Evolutionary conservation across 1,284 basidiomycete species (phyloP).

Genomic region (Athelia psychrophila): DNA sequence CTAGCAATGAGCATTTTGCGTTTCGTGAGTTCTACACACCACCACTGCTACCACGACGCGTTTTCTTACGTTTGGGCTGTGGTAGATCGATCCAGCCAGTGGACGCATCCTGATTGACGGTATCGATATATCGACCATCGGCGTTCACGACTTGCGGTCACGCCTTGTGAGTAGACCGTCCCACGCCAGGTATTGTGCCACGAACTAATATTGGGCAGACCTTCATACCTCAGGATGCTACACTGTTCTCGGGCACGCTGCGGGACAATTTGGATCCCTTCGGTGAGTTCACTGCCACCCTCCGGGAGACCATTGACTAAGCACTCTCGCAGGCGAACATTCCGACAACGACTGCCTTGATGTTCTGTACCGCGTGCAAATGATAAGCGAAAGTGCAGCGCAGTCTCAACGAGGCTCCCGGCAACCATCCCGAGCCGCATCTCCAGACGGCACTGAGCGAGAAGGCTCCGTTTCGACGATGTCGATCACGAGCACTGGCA

Average conservation of each 20-base stretch:
- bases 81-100: conserved; percentile 69
- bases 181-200: neutral
- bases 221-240: conserved; percentile 79
- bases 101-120: conserved; percentile 87
- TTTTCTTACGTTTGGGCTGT: neutral
- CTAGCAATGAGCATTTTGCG: conserved; percentile 85
- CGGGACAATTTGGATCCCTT: conserved; percentile 80
- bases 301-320: neutral
- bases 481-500: conserved; percentile 33
- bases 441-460: conserved; percentile 19
- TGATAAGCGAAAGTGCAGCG: conserved; percentile 47
- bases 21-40: conserved; percentile 55
- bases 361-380: conserved; percentile 61
- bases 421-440: conserved; percentile 46
- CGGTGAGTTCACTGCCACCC: conserved; percentile 4
- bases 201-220: conserved; percentile 43
- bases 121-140: conserved; percentile 87
- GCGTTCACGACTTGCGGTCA: conserved; percentile 80
- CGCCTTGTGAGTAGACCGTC: conserved; percentile 48
- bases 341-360: conserved; percentile 77
- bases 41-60: neutral
- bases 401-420: conserved; percentile 47
- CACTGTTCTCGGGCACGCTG: conserved; percentile 85
- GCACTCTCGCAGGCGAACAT: conserved; percentile 57
- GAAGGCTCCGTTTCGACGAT: conserved; percentile 34